A percentile compares a stretch with the other conserved stretches of the same genome.
Conservation (phyloP, 495 filamentous ascomycete genomes). For the Bombardia bombarda region DNA sequence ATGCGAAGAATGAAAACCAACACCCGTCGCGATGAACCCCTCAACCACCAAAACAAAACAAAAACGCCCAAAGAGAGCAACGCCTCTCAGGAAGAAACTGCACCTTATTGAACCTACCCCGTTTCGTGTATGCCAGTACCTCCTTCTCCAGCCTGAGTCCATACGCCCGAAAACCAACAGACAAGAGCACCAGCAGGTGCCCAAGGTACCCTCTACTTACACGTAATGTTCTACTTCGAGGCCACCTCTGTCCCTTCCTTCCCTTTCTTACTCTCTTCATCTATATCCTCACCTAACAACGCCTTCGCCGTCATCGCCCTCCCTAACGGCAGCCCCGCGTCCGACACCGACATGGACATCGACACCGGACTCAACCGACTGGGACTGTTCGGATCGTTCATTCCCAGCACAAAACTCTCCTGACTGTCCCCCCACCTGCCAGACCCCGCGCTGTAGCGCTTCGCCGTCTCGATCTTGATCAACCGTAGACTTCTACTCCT, state of each 20-base stretch:
- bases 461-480: conserved; percentile 1
- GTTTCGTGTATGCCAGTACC: too few relatives aligned
- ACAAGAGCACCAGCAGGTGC: too few relatives aligned
- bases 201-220: too few relatives aligned
- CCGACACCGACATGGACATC: too few relatives aligned
- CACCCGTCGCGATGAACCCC: neutral
- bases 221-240: neutral
- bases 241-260: neutral
- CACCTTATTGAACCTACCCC: neutral
- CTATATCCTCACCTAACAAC: neutral
- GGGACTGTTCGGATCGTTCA: conserved; percentile 22
- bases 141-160: too few relatives aligned
- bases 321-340: conserved; percentile 6
- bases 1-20: neutral
- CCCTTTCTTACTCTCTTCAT: neutral
- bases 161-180: too few relatives aligned
- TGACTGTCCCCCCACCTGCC: conserved; percentile 16
- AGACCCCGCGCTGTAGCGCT: conserved; percentile 1
- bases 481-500: neutral
- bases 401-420: conserved; percentile 19
- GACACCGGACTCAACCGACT: conserved; percentile 20
- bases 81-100: neutral
- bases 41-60: neutral
- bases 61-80: neutral
- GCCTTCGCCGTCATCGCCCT: neutral